Base-by-base conservation (phyloP, 148 eudicot species). In the Spergularia bocconei region DNA sequence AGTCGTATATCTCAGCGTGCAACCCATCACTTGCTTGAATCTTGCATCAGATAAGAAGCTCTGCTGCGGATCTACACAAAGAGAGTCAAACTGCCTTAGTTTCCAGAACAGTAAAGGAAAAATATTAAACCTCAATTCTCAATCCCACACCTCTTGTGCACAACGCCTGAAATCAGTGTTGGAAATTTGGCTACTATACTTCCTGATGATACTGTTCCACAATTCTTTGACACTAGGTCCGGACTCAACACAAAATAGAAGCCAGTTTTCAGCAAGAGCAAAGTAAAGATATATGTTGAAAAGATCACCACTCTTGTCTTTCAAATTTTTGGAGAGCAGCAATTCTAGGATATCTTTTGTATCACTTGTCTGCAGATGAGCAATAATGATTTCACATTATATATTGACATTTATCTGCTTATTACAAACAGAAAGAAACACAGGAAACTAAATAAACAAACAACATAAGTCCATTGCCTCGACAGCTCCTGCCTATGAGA, bases 11-110 rank as follows among this genome's bases (percentile, higher is more conserved):
- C 79, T 68, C 59, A 69, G 23, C 38, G 11, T 15, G 23, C 63
- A 38, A 48, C 17, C 52, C 29, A 59, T 85, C 79, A 85, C 55
- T 82, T 81, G 68, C 63, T 55, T 13, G 77, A 81, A 72, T 87
- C 86, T 84, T 90, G 92, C 20, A 90, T 87, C 79, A 93, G 86
- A 88, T 90, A 93, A 9, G 95, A 88, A 67, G 95, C 97, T 75
- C 87, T 88, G 72, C 86, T 86, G n/a, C 98, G 91, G 54, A 91
- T 87, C 98, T 93, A 93, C 84, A 11, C 44, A 57, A 4, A 70
- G n/a, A 33, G 60, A 70, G 67, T 55, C 14, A 16, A 9, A 57
- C 25, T 1, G 17, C 29, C 21, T 71, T 48, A 71, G 68, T 48
- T 39, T 59, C 70, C 23, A 16, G 61, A 50, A 57, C 57, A 70